Conservation (phyloP, 768 basidiomycete genomes). For the Austroboletus eburneus region DNA sequence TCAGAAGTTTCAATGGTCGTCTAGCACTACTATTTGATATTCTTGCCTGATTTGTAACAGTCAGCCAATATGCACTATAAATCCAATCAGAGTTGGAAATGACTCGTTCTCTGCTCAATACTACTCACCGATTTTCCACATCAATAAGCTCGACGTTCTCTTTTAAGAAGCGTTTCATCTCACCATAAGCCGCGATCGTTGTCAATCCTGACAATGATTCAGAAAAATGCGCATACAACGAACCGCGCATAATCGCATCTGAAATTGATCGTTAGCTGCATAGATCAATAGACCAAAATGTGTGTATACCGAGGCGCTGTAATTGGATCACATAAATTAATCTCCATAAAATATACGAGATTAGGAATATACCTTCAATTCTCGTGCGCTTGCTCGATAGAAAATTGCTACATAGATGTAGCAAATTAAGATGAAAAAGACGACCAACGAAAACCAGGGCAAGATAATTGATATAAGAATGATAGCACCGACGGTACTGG, state of each 20-base stretch:
- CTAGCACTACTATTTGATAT: neutral
- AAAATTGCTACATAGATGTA: conserved; percentile 75
- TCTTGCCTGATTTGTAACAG: conserved; percentile 70
- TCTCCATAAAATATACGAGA: neutral
- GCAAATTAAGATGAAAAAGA: conserved; percentile 50
- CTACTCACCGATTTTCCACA: conserved; percentile 68
- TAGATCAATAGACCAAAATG: neutral
- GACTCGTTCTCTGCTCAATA: neutral
- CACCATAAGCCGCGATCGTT: conserved; percentile 87
- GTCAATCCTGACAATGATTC: conserved; percentile 84
- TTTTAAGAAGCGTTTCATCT: conserved; percentile 63
- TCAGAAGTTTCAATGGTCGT: neutral
- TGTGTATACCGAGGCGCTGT: conserved; percentile 49
- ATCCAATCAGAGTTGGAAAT: neutral
- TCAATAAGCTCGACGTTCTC: conserved; percentile 79
- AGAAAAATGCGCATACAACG: conserved; percentile 88
- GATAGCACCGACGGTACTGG: conserved; percentile 67
- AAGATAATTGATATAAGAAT: conserved; percentile 73
- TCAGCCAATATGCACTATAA: conserved; percentile 76
- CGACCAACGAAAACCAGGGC: conserved; percentile 83
- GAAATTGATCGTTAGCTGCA: neutral
- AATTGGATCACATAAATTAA: conserved; percentile 9
- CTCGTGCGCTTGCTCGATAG: conserved; percentile 82
- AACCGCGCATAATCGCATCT: conserved; percentile 84
- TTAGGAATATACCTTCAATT: conserved; percentile 60